Evolutionary conservation across 2,329 filamentous ascomycete species (phyloP).

Genomic region (Ophiostoma populinum): DNA sequence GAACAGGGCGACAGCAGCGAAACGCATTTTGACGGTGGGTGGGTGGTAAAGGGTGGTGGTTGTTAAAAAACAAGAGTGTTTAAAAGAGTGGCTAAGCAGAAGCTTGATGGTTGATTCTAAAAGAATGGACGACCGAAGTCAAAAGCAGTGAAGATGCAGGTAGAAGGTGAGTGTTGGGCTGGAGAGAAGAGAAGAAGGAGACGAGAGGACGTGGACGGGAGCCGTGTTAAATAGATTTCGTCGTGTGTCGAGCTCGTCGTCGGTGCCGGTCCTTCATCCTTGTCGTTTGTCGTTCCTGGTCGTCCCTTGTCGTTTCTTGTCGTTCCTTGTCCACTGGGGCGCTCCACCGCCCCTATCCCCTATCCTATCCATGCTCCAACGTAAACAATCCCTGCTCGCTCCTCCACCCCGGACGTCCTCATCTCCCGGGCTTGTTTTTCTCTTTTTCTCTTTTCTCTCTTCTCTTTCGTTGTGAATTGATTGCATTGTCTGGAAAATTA

Average conservation of each 20-base stretch:
- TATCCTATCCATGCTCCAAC: no score
- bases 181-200: constrained; percentile 16
- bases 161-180: constrained; percentile 16
- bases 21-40: constrained; percentile 41
- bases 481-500: no score
- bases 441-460: no score
- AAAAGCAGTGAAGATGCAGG: constrained; percentile 15
- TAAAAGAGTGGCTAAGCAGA: constrained; percentile 8
- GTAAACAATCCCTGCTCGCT: no score
- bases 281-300: neutral
- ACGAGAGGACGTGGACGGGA: constrained; percentile 8
- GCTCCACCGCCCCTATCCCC: no score
- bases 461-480: no score
- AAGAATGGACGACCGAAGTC: constrained; percentile 12
- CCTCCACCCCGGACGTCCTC: no score
- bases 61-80: constrained; percentile 3
- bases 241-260: neutral
- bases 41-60: constrained; percentile 1
- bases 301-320: no score
- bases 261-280: neutral
- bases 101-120: constrained; percentile 13
- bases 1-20: constrained; percentile 33
- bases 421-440: no score
- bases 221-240: constrained; percentile 19
- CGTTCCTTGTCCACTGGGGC: no score